Evolutionary conservation across 768 basidiomycete species (phyloP).

Genomic region (Phylloporus sp.): DNA sequence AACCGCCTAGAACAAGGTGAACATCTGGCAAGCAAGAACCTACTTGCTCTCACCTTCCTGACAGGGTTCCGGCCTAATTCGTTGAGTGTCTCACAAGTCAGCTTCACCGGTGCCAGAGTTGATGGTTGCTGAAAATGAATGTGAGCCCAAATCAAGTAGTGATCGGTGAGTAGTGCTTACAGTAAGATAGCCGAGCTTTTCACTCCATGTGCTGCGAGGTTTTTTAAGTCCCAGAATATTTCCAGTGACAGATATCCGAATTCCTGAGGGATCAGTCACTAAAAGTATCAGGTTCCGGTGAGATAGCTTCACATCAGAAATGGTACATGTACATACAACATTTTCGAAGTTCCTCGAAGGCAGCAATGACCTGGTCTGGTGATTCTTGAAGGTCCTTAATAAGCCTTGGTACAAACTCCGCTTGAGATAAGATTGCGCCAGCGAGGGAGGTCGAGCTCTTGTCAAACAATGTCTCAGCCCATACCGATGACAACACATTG

Average conservation of each 20-base stretch:
- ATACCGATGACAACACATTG: slow-evolving; percentile 72
- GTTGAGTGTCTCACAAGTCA: slow-evolving; percentile 67
- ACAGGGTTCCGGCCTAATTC: slow-evolving; percentile 68
- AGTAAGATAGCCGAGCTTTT: slow-evolving; percentile 59
- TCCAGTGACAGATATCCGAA: slow-evolving; percentile 90
- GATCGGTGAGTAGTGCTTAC: slow-evolving; percentile 42
- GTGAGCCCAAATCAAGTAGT: background rate
- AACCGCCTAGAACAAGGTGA: slow-evolving; percentile 52
- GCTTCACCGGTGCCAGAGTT: slow-evolving; percentile 61
- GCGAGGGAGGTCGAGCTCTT: slow-evolving; percentile 67
- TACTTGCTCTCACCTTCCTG: slow-evolving; percentile 50
- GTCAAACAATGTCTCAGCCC: slow-evolving; percentile 60
- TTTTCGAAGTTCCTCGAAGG: slow-evolving; percentile 71
- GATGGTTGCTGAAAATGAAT: slow-evolving; percentile 36
- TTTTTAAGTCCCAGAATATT: slow-evolving; percentile 66
- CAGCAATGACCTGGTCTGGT: slow-evolving; percentile 67
- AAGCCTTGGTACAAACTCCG: slow-evolving; percentile 77
- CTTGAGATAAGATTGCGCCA: slow-evolving; percentile 64
- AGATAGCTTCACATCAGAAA: background rate
- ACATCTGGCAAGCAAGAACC: background rate
- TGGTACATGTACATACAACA: slow-evolving; percentile 45
- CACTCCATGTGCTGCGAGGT: slow-evolving; percentile 72
- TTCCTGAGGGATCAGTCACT: slow-evolving; percentile 82
- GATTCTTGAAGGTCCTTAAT: slow-evolving; percentile 65
- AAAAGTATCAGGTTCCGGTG: slow-evolving; percentile 1